A percentile compares a stretch with the other conserved stretches of the same genome.
These are phyloP conservation scores for Botrytis fabae DNA, from an alignment of 2,329 filamentous ascomycete species.

Conservation along the genomic window DNA sequence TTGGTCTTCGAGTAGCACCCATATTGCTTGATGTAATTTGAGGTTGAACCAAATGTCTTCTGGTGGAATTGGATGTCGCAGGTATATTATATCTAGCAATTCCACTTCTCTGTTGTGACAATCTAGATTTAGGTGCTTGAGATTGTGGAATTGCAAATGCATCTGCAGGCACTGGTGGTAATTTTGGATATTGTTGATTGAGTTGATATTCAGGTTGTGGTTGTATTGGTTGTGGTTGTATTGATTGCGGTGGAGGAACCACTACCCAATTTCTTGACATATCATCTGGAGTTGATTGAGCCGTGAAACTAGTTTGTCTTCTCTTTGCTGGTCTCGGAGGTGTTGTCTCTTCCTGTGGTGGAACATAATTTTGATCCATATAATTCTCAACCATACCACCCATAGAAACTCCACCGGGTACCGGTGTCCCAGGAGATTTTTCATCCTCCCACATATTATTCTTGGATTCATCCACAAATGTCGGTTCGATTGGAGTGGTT, in stretches of 20 bases:
- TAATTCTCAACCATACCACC: conserved; percentile 38
- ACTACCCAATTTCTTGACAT: conserved; percentile 71
- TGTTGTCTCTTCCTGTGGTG: conserved; percentile 40
- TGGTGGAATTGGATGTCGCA: conserved; percentile 24
- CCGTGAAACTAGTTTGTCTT: conserved; percentile 45
- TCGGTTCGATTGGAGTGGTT: not conserved
- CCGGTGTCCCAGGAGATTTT: conserved; percentile 23
- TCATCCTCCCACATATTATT: conserved; percentile 30
- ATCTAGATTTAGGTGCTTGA: conserved; percentile 1
- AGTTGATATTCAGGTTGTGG: not conserved
- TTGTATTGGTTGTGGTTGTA: not conserved
- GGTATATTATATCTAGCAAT: conserved; percentile 34
- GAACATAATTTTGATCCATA: conserved; percentile 38
- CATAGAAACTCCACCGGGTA: not conserved
- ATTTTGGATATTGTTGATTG: conserved; percentile 5
- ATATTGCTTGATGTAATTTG: conserved; percentile 3
- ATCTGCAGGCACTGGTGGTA: conserved; percentile 25
- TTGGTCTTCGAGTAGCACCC: not conserved
- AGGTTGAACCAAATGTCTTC: conserved; percentile 4
- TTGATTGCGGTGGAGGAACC: conserved; percentile 44
- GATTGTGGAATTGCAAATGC: conserved; percentile 13
- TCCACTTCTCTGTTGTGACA: conserved; percentile 25
- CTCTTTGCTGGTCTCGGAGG: conserved; percentile 49
- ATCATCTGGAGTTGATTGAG: conserved; percentile 50
- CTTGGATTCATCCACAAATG: conserved; percentile 14